Evolutionary conservation across 2,329 filamentous ascomycete genomes (phyloP), one percentile per base, ranked within the genome.

Genomic region (Fusarium sp.): DNA sequence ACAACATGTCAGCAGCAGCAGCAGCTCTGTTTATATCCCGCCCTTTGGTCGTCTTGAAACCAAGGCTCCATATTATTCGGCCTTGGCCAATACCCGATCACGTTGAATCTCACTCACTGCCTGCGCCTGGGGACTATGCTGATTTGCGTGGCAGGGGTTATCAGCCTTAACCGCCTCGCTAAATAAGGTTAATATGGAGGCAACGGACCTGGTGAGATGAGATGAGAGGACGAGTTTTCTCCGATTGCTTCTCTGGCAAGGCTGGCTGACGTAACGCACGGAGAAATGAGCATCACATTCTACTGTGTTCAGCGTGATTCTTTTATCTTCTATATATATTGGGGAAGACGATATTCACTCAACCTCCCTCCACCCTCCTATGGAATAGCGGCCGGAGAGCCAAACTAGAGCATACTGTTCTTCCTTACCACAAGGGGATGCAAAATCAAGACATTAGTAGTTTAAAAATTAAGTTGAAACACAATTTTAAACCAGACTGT

Each of bases 41-140:
- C 9, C 9, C 9, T 9, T 13, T 21, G 35, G 11, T 10, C 4
- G 6, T 11, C 9, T 19, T 13, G 9, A 21, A 11, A 19, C 15
- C 17, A 6, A 38, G 14, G 29, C 45, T 33, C 33, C 45, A 49
- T n/a, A 15, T 31, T 25, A 25, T 15, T 53, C 33, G 33, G 43
- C 13, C 9, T 23, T 49, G 21, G 14, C 44, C 29, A 29, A 17
- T 49, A 15, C 21, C 19, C 8, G 6, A 9, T 53, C 36, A 39
- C 10, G 23, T 49, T 23, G 1, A 19, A 21, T 53, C 23, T 17
- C 21, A 15, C 50, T 41, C 19, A 19, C 19, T 19, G 50, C 45
- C 19, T 19, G 50, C 45, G 50, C 50, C 45, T 10, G 31, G 50
- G 27, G 19, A n/a, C 49, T 31, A 15, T 36, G 36, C 36, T 10